Evolutionary conservation across 2,329 filamentous ascomycete species (phyloP), one percentile per base, ranked within the genome.

Genomic region (Claviceps sp.): DNA sequence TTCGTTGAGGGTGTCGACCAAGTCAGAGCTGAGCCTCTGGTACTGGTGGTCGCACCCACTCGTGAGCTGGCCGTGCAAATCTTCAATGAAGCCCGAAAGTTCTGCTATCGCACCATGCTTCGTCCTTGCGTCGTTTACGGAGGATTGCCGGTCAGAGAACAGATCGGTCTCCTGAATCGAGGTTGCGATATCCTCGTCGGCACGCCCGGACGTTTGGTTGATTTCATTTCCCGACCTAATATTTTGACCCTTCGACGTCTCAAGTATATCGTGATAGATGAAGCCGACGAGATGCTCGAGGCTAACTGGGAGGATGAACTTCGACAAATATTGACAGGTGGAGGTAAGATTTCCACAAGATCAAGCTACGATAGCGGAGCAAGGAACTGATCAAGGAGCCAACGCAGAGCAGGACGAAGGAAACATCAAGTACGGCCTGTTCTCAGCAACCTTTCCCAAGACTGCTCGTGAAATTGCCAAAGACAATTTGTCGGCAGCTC

Each of bases 51-150:
- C 22, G 84, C 80, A 11, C 93, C 93, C 1, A 93, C 86, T 50
- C 86, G 93, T 38, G 93, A 98, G 73, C 71, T 98, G 5, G 88
- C 89, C 0, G 85, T 89, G 2, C 93, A 98, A 64, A 95, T 97
- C 58, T 97, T 95, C 68, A 88, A 95, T 56, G 91, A 97, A 65
- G 83, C 88, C 26, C 85, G 93, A 55, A 88, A 91, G 59, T 80
- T 97, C 47, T 96, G 89, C 65, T 98, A 98, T 61, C 83, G 93
- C 1, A 89, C 87, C 3, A 95, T 95, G 88, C 76, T 98, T 53
- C 88, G 93, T 42, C 91, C 93, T 23, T 89, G 86, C 59, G 88
- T 95, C 44, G 75, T 85, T 34, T 98, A 97, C 59, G 93, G 93
- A 48, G 93, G 93, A 56, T 82, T 82, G 6, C 86, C 88, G 0